Conservation (phyloP, 345 rosid genomes). For the Populus pruinosa region DNA sequence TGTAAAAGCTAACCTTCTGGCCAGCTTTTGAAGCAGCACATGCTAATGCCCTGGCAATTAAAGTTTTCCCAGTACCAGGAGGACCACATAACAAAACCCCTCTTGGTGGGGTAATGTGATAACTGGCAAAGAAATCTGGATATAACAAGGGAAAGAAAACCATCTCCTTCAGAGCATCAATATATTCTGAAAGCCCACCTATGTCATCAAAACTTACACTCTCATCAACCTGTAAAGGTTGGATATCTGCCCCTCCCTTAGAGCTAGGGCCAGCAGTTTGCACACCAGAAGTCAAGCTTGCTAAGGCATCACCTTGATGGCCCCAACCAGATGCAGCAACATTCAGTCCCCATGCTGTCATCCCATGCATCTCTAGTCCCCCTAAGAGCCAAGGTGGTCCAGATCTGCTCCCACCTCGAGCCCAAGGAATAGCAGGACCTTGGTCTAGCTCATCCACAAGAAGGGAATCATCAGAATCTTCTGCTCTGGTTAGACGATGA, state of each 20-base stretch:
- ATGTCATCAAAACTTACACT: slow-evolving; percentile 91
- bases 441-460: slow-evolving; percentile 99
- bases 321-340: slow-evolving; percentile 99
- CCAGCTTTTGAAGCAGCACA: slow-evolving; percentile 99
- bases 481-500: slow-evolving; percentile 73
- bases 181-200: slow-evolving; percentile 91
- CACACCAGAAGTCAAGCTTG: slow-evolving; percentile 72
- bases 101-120: slow-evolving; percentile 94
- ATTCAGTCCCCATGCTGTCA: slow-evolving; percentile 79
- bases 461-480: slow-evolving; percentile 99
- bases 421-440: slow-evolving; percentile 96
- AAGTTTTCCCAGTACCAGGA: slow-evolving; percentile 98
- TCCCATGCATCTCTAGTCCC: slow-evolving; percentile 83
- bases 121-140: slow-evolving; percentile 98
- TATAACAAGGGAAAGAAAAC: slow-evolving; percentile 95
- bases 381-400: slow-evolving; percentile 99
- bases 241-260: slow-evolving; percentile 99
- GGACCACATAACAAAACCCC: slow-evolving; percentile 99
- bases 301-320: slow-evolving; percentile 84
- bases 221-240: slow-evolving; percentile 96
- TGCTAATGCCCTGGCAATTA: slow-evolving; percentile 98
- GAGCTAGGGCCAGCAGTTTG: slow-evolving; percentile 99
- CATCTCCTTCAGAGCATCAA: slow-evolving; percentile 98
- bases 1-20: slow-evolving; percentile 98
- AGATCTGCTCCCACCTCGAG: slow-evolving; percentile 86